Evolutionary conservation across 2,329 filamentous ascomycete genomes (phyloP).

Genomic region (Podosphaera leucotricha): DNA sequence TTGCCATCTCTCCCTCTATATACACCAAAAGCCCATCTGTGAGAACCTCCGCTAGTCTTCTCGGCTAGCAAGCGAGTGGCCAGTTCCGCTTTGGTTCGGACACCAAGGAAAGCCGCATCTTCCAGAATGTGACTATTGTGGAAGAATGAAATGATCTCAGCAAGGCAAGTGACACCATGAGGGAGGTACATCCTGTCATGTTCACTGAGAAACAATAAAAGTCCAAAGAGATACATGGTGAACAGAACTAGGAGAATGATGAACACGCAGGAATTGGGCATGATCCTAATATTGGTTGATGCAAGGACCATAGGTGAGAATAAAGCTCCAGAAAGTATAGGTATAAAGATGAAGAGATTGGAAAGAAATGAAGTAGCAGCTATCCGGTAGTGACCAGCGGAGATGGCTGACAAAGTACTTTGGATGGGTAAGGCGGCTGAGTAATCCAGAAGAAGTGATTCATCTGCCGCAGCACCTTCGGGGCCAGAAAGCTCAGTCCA

Average conservation of each 20-base stretch:
- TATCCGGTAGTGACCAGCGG: conserved; percentile 36
- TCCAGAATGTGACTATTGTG: conserved; percentile 46
- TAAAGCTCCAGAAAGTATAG: conserved; percentile 33
- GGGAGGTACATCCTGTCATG: conserved; percentile 42
- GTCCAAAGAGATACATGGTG: conserved; percentile 40
- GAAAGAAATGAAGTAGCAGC: conserved; percentile 36
- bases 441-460: conserved; percentile 47
- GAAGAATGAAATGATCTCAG: conserved; percentile 56
- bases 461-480: conserved; percentile 35
- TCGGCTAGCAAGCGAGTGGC: conserved; percentile 32
- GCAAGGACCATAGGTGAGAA: conserved; percentile 48
- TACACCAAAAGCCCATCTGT: conserved; percentile 12
- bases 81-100: conserved; percentile 43
- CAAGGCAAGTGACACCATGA: conserved; percentile 47
- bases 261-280: conserved; percentile 49
- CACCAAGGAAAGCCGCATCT: conserved; percentile 50
- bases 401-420: conserved; percentile 31
- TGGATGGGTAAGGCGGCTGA: conserved; percentile 37
- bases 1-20: conserved; percentile 9
- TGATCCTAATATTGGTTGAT: conserved; percentile 33
- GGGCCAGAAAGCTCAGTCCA: conserved; percentile 37
- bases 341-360: conserved; percentile 35
- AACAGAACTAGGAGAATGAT: conserved; percentile 51
- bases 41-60: conserved; percentile 5
- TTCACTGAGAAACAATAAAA: conserved; percentile 37